Evolutionary conservation across 345 rosid species (phyloP).

Genomic region (Arabis hirsuta): DNA sequence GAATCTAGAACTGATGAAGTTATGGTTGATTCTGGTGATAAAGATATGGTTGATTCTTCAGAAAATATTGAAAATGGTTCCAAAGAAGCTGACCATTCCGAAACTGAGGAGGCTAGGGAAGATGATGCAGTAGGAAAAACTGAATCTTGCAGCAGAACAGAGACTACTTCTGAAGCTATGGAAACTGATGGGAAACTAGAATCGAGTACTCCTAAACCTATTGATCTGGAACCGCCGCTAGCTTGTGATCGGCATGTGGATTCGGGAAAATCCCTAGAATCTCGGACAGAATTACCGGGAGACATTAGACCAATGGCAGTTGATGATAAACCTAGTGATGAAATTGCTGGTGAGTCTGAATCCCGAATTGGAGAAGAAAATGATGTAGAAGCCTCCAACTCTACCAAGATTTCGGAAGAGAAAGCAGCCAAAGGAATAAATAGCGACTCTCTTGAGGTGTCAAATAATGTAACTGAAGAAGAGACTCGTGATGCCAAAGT

Average conservation of each 20-base stretch:
- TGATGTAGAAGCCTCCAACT: slow-evolving; percentile 20
- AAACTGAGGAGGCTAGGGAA: slow-evolving; percentile 26
- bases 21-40: slow-evolving; percentile 27
- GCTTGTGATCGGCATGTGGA: slow-evolving; percentile 34
- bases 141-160: slow-evolving; percentile 21
- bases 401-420: slow-evolving; percentile 27
- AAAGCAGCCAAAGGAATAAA: slow-evolving; percentile 29
- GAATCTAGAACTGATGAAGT: slow-evolving; percentile 36
- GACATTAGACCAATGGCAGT: slow-evolving; percentile 19
- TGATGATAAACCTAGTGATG: slow-evolving; percentile 6
- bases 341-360: slow-evolving; percentile 23
- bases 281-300: slow-evolving; percentile 9
- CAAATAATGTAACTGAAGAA: slow-evolving; percentile 27
- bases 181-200: slow-evolving; percentile 20
- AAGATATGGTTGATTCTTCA: slow-evolving; percentile 31
- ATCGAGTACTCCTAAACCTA: slow-evolving; percentile 3
- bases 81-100: slow-evolving; percentile 24
- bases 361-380: slow-evolving; percentile 24
- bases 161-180: slow-evolving; percentile 15
- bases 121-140: slow-evolving; percentile 10
- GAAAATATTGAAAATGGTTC: slow-evolving; percentile 29
- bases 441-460: slow-evolving; percentile 7
- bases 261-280: slow-evolving; percentile 24
- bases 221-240: slow-evolving; percentile 21
- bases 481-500: neutral